phyloP scores from a whole-genome alignment of 208 protist genomes.

The Leishmania braziliensis region DNA sequence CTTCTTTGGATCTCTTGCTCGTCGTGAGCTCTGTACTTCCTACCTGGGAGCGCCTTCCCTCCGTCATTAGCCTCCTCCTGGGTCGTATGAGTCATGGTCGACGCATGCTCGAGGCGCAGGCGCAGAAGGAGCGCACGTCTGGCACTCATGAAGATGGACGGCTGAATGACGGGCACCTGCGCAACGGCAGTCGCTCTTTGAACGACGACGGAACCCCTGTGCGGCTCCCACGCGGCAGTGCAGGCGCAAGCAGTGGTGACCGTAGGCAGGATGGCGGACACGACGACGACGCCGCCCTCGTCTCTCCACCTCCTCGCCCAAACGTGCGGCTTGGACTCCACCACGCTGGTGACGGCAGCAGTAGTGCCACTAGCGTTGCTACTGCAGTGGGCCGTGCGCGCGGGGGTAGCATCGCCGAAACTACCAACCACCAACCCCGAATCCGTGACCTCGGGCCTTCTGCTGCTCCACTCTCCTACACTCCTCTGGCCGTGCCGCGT shows the following conservation, averaged over 20 bases:
- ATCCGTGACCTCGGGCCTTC: conserved; percentile 1
- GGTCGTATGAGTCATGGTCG: conserved; percentile 44
- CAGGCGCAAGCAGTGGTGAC: not conserved
- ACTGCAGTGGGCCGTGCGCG: not conserved
- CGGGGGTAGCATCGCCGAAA: not conserved
- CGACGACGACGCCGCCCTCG: not conserved
- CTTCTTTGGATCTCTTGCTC: not conserved
- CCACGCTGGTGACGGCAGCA: not conserved
- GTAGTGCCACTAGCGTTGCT: not conserved
- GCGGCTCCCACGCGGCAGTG: conserved; percentile 9
- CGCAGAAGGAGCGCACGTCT: conserved; percentile 33
- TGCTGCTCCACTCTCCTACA: not conserved
- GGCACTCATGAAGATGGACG: conserved; percentile 15
- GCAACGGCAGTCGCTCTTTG: conserved; percentile 21
- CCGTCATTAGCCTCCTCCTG: not conserved
- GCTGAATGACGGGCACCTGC: conserved; percentile 29
- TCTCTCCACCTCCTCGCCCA: conserved; percentile 5
- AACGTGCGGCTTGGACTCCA: not conserved
- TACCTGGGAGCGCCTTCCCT: not conserved
- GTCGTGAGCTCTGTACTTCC: not conserved
- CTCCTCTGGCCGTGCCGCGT: not conserved
- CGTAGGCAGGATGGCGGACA: not conserved
- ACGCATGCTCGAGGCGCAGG: conserved; percentile 63
- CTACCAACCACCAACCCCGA: not conserved
- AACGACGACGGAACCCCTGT: conserved; percentile 35